phyloP scores from a whole-genome alignment of 2,329 filamentous ascomycete species.

The Aspergillus fijiensis region DNA sequence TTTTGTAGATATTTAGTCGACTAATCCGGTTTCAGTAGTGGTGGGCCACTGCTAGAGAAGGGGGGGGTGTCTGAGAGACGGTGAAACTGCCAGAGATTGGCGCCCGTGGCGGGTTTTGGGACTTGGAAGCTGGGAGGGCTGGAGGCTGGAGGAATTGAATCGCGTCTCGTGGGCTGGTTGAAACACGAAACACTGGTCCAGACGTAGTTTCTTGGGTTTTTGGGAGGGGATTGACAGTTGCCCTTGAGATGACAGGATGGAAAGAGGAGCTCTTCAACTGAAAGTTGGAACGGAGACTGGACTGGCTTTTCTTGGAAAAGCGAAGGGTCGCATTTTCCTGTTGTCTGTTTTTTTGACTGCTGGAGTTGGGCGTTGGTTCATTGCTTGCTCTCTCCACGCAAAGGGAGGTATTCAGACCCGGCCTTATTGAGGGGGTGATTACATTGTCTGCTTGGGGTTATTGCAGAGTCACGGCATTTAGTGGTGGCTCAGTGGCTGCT shows the following conservation, averaged over 20 bases:
- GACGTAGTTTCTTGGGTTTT: conserved; percentile 2
- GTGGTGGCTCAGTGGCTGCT: not conserved
- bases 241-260: conserved; percentile 4
- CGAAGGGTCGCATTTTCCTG: not conserved
- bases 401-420: not conserved
- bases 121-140: not conserved
- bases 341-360: no score
- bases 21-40: not conserved
- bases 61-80: not conserved
- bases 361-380: no score
- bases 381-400: no score
- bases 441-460: not conserved
- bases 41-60: not conserved
- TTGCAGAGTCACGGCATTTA: not conserved
- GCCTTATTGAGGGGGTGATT: not conserved
- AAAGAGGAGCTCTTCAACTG: not conserved
- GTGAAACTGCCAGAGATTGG: conserved; percentile 10
- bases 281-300: not conserved
- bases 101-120: conserved; percentile 6
- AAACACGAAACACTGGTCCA: conserved; percentile 31
- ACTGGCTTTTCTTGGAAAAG: not conserved
- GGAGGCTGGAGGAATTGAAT: no score
- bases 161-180: conserved; percentile 7
- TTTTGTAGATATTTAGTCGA: no score
- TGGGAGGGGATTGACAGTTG: not conserved